Conservation (phyloP, 352 stramenopile species). For the Lagenidium giganteum region DNA sequence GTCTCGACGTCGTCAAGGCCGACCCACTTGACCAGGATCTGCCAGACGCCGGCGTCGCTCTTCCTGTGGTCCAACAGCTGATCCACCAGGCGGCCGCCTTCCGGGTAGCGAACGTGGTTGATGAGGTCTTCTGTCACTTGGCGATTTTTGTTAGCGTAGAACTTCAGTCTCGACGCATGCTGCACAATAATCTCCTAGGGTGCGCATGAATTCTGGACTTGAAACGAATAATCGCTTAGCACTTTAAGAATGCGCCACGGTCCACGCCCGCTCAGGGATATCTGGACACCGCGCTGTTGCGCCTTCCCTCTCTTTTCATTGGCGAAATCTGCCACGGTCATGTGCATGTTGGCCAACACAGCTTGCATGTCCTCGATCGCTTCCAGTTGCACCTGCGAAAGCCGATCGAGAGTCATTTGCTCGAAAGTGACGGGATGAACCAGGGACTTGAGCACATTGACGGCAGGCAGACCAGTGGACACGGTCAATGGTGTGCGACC, state of each 20-base stretch:
- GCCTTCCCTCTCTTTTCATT: slow-evolving; percentile 4
- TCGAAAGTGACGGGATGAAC: slow-evolving; percentile 1
- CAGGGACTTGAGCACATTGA: too few species aligned
- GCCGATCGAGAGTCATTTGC: too few species aligned
- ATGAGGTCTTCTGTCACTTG: slow-evolving; percentile 4
- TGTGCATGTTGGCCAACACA: not conserved
- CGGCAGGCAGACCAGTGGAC: slow-evolving; percentile 4
- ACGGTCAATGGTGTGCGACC: not conserved
- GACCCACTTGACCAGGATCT: slow-evolving; percentile 3
- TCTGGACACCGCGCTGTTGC: not conserved
- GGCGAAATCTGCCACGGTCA: not conserved
- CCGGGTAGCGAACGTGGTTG: slow-evolving; percentile 4
- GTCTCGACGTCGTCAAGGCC: slow-evolving; percentile 9
- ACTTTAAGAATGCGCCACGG: not conserved
- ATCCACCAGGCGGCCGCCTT: slow-evolving; percentile 15
- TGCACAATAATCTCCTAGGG: slow-evolving; percentile 1
- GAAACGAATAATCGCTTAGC: slow-evolving; percentile 5
- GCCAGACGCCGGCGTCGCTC: too few species aligned
- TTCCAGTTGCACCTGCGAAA: too few species aligned
- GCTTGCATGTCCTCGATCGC: not conserved
- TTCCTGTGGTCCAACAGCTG: slow-evolving; percentile 4
- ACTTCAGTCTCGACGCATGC: slow-evolving; percentile 12
- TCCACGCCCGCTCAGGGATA: slow-evolving; percentile 2
- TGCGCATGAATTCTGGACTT: slow-evolving; percentile 10
- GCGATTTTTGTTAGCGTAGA: slow-evolving; percentile 9